Evolutionary conservation across 164 flowering plant genomes (phyloP).

Genomic region (Brasenia schreberi): DNA sequence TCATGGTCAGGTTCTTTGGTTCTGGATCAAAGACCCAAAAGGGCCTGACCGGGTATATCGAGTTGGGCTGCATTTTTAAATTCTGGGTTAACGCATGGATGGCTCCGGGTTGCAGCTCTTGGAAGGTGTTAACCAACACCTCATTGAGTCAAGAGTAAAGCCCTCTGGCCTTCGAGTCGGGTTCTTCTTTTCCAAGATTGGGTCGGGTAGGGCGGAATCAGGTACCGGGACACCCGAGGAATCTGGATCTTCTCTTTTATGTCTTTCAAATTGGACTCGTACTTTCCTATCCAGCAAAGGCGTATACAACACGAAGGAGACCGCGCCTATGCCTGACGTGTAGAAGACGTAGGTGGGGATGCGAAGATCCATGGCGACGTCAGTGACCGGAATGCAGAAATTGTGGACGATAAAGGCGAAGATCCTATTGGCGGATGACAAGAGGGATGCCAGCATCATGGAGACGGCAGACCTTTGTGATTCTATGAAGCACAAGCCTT

Average conservation of each 20-base stretch:
- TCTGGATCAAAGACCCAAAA: neutral
- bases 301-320: slow-evolving; percentile 17
- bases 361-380: slow-evolving; percentile 11
- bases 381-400: slow-evolving; percentile 19
- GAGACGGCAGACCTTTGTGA: slow-evolving; percentile 7
- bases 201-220: slow-evolving; percentile 14
- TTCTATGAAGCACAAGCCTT: neutral
- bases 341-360: slow-evolving; percentile 31
- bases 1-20: neutral
- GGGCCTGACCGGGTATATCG: neutral
- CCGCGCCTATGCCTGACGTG: slow-evolving; percentile 18
- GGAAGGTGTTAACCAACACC: neutral
- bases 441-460: slow-evolving; percentile 19
- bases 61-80: neutral
- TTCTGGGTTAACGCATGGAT: neutral
- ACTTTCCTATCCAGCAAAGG: slow-evolving; percentile 15
- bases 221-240: slow-evolving; percentile 29
- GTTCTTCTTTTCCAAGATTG: slow-evolving; percentile 12
- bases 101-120: neutral
- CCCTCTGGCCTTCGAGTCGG: slow-evolving; percentile 1
- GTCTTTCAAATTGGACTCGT: slow-evolving; percentile 11
- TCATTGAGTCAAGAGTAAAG: slow-evolving; percentile 11
- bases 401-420: slow-evolving; percentile 27
- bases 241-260: slow-evolving; percentile 8
- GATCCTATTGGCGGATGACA: slow-evolving; percentile 8